Evolutionary conservation across 2,329 filamentous ascomycete genomes (phyloP).

Genomic region (Colletotrichum neosansevieriae): DNA sequence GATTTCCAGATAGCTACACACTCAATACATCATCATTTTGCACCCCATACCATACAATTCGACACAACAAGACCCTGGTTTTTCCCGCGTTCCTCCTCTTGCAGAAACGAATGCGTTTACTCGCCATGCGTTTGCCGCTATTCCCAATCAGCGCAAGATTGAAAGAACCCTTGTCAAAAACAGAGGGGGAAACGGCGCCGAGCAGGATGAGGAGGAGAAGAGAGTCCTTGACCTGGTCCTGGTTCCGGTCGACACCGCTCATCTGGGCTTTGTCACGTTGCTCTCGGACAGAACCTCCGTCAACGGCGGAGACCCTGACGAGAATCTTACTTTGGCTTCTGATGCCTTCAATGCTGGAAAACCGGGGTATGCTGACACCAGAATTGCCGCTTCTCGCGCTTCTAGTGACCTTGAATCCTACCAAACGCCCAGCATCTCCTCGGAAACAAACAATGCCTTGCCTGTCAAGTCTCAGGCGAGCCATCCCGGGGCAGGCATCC

Average conservation of each 20-base stretch:
- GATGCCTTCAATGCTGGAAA: neutral
- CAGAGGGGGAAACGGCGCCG: slow-evolving; percentile 1
- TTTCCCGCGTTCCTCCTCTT: slow-evolving; percentile 18
- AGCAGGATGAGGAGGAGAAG: neutral
- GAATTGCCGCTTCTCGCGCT: neutral
- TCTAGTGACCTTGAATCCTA: neutral
- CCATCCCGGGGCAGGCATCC: slow-evolving; percentile 24
- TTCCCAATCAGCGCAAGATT: slow-evolving; percentile 12
- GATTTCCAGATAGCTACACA: too few species aligned
- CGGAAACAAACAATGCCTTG: slow-evolving; percentile 29
- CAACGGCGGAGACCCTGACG: neutral
- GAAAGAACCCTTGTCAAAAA: slow-evolving; percentile 1
- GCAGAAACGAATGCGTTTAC: slow-evolving; percentile 19
- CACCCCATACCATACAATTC: too few species aligned
- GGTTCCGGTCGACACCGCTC: slow-evolving; percentile 26
- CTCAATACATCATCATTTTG: too few species aligned
- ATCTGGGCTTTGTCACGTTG: slow-evolving; percentile 25
- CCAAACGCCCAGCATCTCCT: slow-evolving; percentile 8
- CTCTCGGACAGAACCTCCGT: slow-evolving; percentile 2
- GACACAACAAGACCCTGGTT: slow-evolving; percentile 16
- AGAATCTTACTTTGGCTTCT: neutral
- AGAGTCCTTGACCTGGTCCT: slow-evolving; percentile 13
- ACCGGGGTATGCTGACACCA: neutral
- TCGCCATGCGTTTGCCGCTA: neutral
- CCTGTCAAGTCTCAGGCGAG: slow-evolving; percentile 36